Conservation (phyloP, 257 asterid genomes). For the Cynanchum wilfordii region DNA sequence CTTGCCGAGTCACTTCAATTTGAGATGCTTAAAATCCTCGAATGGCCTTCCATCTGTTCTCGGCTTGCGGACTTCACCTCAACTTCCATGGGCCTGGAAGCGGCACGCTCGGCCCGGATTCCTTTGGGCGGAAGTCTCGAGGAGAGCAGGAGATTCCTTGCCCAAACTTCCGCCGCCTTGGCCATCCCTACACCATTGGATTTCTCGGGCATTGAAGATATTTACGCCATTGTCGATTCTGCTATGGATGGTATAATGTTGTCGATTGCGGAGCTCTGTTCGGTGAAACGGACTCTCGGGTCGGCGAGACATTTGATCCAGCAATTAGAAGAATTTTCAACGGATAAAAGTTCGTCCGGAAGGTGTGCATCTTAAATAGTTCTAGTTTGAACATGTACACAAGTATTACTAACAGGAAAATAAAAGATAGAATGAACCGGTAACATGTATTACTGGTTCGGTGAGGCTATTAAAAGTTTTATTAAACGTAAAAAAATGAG, state of each 20-base stretch:
- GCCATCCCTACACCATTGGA: conserved; percentile 54
- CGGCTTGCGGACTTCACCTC: conserved; percentile 83
- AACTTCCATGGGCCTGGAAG: conserved; percentile 78
- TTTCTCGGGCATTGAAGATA: conserved; percentile 77
- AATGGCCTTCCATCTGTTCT: conserved; percentile 90
- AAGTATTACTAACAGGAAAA: not conserved
- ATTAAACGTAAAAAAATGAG: not conserved
- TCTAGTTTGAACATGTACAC: not conserved
- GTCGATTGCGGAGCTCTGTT: conserved; percentile 71
- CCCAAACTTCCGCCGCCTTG: conserved; percentile 83
- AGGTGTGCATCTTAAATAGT: conserved; percentile 34
- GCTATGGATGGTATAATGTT: conserved; percentile 60
- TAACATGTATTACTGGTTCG: not conserved
- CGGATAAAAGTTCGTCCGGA: conserved; percentile 25
- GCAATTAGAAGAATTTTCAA: conserved; percentile 58
- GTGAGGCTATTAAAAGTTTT: not conserved
- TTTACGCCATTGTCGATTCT: conserved; percentile 53
- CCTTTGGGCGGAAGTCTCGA: conserved; percentile 58
- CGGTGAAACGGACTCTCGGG: conserved; percentile 57
- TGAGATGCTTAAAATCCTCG: conserved; percentile 73
- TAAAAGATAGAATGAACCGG: not conserved
- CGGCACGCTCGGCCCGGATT: conserved; percentile 50
- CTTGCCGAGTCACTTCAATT: conserved; percentile 64
- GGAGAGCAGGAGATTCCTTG: conserved; percentile 74
- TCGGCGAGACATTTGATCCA: conserved; percentile 64